phyloP scores from a whole-genome alignment of 75 land plant species.

The Selaginella moellendorffii region DNA sequence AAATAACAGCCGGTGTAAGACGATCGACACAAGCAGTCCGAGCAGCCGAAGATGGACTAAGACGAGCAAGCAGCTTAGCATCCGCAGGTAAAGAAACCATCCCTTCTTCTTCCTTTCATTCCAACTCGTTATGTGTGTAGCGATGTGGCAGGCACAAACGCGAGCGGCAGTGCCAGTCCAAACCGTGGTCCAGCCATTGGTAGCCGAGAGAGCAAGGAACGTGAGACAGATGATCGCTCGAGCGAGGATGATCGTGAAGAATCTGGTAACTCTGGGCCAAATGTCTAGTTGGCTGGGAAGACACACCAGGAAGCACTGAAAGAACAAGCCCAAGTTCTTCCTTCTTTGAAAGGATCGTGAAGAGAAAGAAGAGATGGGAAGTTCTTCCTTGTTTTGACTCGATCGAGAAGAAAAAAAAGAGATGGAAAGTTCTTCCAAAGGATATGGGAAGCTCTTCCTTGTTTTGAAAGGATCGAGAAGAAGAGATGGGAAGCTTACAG shows the following conservation, averaged over 20 bases:
- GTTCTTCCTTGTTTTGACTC: too few relatives aligned
- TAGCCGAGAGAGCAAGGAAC: slow-evolving; percentile 54
- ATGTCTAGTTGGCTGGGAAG: neutral
- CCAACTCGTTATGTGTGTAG: slow-evolving; percentile 28
- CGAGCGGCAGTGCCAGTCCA: slow-evolving; percentile 16
- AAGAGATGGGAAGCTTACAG: neutral
- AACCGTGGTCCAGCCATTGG: slow-evolving; percentile 24
- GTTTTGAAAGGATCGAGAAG: neutral
- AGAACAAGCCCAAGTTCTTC: too few relatives aligned
- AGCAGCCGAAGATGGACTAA: slow-evolving; percentile 69
- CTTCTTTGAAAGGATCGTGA: too few relatives aligned
- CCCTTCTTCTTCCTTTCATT: too few relatives aligned
- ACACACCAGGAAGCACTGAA: too few relatives aligned
- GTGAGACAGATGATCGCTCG: slow-evolving; percentile 45
- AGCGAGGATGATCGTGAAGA: slow-evolving; percentile 10
- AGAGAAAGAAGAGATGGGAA: too few relatives aligned
- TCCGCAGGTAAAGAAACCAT: slow-evolving; percentile 71
- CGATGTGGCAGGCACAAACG: slow-evolving; percentile 45
- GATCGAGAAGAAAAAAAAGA: too few relatives aligned
- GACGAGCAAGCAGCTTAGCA: slow-evolving; percentile 41
- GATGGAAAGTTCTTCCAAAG: too few relatives aligned
- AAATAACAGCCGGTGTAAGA: slow-evolving; percentile 75
- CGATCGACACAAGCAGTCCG: slow-evolving; percentile 76
- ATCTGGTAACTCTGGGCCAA: neutral
- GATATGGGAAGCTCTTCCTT: too few relatives aligned